These are phyloP conservation scores for Coleophoma cylindrospora DNA, from an alignment of 2,329 filamentous ascomycete species.

Conservation along the genomic window DNA sequence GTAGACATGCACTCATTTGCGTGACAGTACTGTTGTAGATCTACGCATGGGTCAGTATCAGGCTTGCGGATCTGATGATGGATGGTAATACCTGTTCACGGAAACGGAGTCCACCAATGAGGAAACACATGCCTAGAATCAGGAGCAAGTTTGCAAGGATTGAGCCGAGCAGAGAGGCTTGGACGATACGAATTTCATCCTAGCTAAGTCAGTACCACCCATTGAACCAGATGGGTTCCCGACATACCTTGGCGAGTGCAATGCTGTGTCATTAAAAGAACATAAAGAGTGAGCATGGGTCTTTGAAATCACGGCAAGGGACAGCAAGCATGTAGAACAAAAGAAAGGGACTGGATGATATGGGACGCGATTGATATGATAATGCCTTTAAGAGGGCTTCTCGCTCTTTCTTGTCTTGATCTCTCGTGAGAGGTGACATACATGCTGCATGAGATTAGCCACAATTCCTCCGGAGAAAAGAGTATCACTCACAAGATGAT, in stretches of 20 bases:
- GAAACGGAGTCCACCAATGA: slow-evolving; percentile 79
- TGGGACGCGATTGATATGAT: slow-evolving; percentile 41
- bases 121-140: slow-evolving; percentile 88
- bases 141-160: slow-evolving; percentile 85
- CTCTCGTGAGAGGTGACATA: slow-evolving; percentile 40
- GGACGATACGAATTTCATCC: slow-evolving; percentile 84
- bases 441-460: slow-evolving; percentile 38
- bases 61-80: not conserved
- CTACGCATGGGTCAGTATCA: slow-evolving; percentile 28
- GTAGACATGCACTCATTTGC: slow-evolving; percentile 90
- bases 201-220: slow-evolving; percentile 27
- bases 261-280: slow-evolving; percentile 47
- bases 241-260: slow-evolving; percentile 61
- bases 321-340: slow-evolving; percentile 14
- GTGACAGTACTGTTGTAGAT: slow-evolving; percentile 95
- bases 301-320: slow-evolving; percentile 15
- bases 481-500: slow-evolving; percentile 60
- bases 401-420: slow-evolving; percentile 41
- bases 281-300: slow-evolving; percentile 29
- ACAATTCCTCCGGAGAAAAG: not conserved
- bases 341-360: slow-evolving; percentile 25
- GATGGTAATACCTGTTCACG: slow-evolving; percentile 65
- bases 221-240: not conserved
- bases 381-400: slow-evolving; percentile 34
- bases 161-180: slow-evolving; percentile 83